These are phyloP conservation scores for Phaffomyces opuntiae DNA, from an alignment of 805 yeast genomes.

Conservation along the genomic window DNA sequence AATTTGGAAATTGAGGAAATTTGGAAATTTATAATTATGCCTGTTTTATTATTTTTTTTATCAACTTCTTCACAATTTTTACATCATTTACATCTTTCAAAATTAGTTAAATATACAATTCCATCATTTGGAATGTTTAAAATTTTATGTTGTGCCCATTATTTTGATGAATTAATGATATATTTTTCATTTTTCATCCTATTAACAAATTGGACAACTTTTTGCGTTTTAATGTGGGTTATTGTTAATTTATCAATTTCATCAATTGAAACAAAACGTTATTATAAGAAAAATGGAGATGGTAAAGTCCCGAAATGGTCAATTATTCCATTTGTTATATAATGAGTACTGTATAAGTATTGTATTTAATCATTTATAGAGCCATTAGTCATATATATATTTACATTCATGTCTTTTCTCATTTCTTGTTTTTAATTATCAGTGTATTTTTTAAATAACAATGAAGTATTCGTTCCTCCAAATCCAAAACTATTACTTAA, in stretches of 20 bases:
- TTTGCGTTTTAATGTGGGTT: conserved; percentile 24
- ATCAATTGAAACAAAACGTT: conserved; percentile 44
- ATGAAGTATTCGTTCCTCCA: conserved; percentile 89
- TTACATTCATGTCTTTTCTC: neutral
- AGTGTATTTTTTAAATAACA: conserved; percentile 40
- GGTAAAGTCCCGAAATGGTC: conserved; percentile 25
- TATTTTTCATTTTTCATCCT: conserved; percentile 32
- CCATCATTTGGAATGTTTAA: conserved; percentile 48
- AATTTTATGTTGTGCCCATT: conserved; percentile 58
- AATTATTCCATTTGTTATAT: conserved; percentile 33
- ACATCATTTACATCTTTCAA: conserved; percentile 21
- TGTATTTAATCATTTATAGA: no score
- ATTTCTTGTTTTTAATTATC: neutral
- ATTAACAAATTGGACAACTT: conserved; percentile 15
- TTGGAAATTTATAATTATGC: conserved; percentile 3
- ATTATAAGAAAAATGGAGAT: conserved; percentile 28
- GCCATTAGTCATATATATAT: no score
- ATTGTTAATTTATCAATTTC: conserved; percentile 45
- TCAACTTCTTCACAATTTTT: conserved; percentile 39
- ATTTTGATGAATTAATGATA: conserved; percentile 55
- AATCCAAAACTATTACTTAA: conserved; percentile 91
- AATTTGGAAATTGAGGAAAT: conserved; percentile 2
- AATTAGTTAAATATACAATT: conserved; percentile 31
- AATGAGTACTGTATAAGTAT: neutral
- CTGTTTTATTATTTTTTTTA: conserved; percentile 15